phyloP scores from a whole-genome alignment of 192 early-diverging fungal genomes.

The Physocladia obscura region DNA sequence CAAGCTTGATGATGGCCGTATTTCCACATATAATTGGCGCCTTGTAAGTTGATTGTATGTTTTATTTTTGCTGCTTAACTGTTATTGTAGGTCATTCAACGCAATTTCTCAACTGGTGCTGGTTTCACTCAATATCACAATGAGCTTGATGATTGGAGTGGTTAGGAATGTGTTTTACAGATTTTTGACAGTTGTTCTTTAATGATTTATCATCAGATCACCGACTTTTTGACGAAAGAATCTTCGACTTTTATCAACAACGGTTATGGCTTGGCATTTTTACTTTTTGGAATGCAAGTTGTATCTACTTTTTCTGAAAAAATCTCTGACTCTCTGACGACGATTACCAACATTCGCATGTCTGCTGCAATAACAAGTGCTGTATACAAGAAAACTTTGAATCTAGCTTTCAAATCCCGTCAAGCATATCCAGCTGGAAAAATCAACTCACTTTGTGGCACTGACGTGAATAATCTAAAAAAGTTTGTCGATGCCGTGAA shows the following conservation, averaged over 20 bases:
- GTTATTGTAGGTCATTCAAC: background rate
- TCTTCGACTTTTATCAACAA: background rate
- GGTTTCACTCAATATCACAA: background rate
- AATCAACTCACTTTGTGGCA: background rate
- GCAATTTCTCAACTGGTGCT: background rate
- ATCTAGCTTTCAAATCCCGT: background rate
- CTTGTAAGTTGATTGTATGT: background rate
- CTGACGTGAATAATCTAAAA: constrained; percentile 2
- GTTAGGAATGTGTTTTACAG: background rate
- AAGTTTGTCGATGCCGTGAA: background rate
- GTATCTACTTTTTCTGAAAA: background rate
- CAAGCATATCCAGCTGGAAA: background rate
- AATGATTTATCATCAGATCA: background rate
- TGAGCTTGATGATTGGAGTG: constrained; percentile 2
- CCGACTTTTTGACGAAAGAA: background rate
- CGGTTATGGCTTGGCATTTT: background rate
- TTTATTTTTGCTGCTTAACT: background rate
- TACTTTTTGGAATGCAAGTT: constrained; percentile 8
- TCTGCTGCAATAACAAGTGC: background rate
- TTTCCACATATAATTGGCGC: background rate
- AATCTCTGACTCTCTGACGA: constrained; percentile 1
- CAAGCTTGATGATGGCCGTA: background rate
- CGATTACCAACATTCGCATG: background rate
- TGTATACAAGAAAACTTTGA: constrained; percentile 12
- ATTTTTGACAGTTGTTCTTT: too few relatives aligned